Evolutionary conservation across 1,139 yeast species (phyloP).

Genomic region (Zygosaccharomyces sapae): DNA sequence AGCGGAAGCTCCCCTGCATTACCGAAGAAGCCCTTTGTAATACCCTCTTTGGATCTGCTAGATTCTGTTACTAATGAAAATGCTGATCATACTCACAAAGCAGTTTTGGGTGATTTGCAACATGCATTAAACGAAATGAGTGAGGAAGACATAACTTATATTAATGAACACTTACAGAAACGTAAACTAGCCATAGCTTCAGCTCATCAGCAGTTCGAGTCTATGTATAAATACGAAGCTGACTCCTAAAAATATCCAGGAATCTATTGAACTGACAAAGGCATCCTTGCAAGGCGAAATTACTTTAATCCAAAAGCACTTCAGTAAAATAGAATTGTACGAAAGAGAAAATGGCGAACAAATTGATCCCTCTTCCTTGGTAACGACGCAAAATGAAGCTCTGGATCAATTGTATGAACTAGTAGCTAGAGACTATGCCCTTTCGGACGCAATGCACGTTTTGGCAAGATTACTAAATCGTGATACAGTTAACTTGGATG

Average conservation of each 20-base stretch:
- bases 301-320: slow-evolving; percentile 1
- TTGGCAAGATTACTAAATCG: slow-evolving; percentile 55
- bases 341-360: slow-evolving; percentile 12
- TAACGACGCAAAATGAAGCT: slow-evolving; percentile 41
- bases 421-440: slow-evolving; percentile 63
- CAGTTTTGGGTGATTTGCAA: slow-evolving; percentile 10
- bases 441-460: slow-evolving; percentile 60
- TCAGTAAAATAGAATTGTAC: slow-evolving; percentile 9
- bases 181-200: slow-evolving; percentile 11
- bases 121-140: slow-evolving; percentile 8
- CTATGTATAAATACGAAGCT: slow-evolving; percentile 34
- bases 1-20: slow-evolving; percentile 35
- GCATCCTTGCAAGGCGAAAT: slow-evolving; percentile 7
- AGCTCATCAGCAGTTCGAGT: slow-evolving; percentile 31
- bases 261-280: slow-evolving; percentile 10
- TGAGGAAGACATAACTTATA: slow-evolving; percentile 2
- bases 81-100: slow-evolving; percentile 8
- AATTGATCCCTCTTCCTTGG: slow-evolving; percentile 9
- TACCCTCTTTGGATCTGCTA: slow-evolving; percentile 12
- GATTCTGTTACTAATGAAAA: slow-evolving; percentile 8
- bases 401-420: slow-evolving; percentile 59
- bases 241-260: slow-evolving; percentile 24
- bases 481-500: slow-evolving; percentile 35
- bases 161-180: slow-evolving; percentile 5
- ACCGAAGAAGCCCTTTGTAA: slow-evolving; percentile 22